Evolutionary conservation across 2,329 filamentous ascomycete genomes (phyloP).

Genomic region (Leptographium wingfieldii): DNA sequence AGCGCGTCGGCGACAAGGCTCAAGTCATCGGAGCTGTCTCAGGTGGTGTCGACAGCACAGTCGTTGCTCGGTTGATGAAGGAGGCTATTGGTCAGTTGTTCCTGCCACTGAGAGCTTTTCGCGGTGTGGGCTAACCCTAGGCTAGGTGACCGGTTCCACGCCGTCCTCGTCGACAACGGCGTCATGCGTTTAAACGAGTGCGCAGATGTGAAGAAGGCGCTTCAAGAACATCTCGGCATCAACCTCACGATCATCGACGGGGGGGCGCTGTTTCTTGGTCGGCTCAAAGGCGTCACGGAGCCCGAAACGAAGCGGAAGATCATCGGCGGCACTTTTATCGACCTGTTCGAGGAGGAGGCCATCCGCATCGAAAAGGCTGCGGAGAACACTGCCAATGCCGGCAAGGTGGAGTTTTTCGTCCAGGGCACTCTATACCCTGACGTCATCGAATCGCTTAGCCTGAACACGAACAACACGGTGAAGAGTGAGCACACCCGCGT

Average conservation of each 20-base stretch:
- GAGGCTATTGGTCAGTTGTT: slow-evolving; percentile 51
- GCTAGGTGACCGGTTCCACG: slow-evolving; percentile 48
- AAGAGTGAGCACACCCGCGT: slow-evolving; percentile 20
- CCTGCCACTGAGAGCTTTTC: not conserved
- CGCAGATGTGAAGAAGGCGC: slow-evolving; percentile 64
- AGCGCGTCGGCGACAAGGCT: slow-evolving; percentile 66
- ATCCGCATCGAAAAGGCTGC: slow-evolving; percentile 55
- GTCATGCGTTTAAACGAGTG: slow-evolving; percentile 74
- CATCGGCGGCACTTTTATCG: slow-evolving; percentile 56
- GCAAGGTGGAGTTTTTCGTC: slow-evolving; percentile 73
- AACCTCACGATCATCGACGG: slow-evolving; percentile 83
- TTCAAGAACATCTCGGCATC: slow-evolving; percentile 70
- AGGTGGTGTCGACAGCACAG: slow-evolving; percentile 82
- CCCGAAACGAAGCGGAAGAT: slow-evolving; percentile 68
- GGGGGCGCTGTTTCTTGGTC: slow-evolving; percentile 60
- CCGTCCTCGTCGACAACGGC: slow-evolving; percentile 67
- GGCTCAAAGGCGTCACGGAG: slow-evolving; percentile 61
- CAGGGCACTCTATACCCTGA: slow-evolving; percentile 51
- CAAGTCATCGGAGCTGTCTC: slow-evolving; percentile 50
- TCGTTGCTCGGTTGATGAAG: slow-evolving; percentile 62
- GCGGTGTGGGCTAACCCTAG: not conserved
- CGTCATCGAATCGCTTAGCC: slow-evolving; percentile 34
- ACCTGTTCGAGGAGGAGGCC: slow-evolving; percentile 69
- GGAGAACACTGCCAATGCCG: slow-evolving; percentile 51
- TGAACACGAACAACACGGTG: slow-evolving; percentile 18